Percentiles rank a stretch among this genome's conserved stretches.
phyloP scores from a whole-genome alignment of 2,329 filamentous ascomycete species.

The Cytospora piceae region DNA sequence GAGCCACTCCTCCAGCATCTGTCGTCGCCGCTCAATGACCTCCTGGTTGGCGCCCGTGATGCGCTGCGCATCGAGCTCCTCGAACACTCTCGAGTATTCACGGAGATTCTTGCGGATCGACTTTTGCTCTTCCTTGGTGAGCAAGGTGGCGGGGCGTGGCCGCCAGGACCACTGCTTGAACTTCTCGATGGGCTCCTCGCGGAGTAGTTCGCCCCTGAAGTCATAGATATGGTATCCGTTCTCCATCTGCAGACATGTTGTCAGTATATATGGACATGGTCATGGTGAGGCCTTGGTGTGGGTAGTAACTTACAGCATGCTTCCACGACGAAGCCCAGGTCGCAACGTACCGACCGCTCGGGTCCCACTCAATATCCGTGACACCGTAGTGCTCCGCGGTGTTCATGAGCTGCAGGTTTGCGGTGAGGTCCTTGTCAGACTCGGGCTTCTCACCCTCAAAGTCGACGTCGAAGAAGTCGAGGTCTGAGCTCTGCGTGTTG shows the following conservation, averaged over 20 bases:
- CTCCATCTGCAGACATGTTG: slow-evolving; percentile 72
- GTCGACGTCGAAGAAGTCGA: slow-evolving; percentile 97
- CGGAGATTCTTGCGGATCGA: slow-evolving; percentile 96
- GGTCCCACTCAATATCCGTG: slow-evolving; percentile 98
- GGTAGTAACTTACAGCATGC: slow-evolving; percentile 73
- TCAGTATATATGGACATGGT: slow-evolving; percentile 28
- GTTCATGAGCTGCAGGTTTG: slow-evolving; percentile 94
- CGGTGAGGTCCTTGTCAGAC: slow-evolving; percentile 88
- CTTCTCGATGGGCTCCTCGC: slow-evolving; percentile 91
- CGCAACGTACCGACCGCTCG: slow-evolving; percentile 90
- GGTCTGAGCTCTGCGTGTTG: slow-evolving; percentile 90
- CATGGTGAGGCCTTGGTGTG: background rate
- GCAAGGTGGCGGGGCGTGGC: slow-evolving; percentile 85
- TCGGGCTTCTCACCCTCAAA: slow-evolving; percentile 97
- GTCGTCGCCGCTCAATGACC: slow-evolving; percentile 84
- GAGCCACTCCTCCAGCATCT: slow-evolving; percentile 85
- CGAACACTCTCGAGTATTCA: slow-evolving; percentile 93
- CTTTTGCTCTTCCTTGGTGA: slow-evolving; percentile 97
- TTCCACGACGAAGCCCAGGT: slow-evolving; percentile 96
- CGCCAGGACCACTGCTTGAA: slow-evolving; percentile 99
- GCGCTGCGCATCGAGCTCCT: slow-evolving; percentile 92
- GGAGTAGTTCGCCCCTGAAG: slow-evolving; percentile 86
- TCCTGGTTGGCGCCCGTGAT: slow-evolving; percentile 93
- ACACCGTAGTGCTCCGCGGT: slow-evolving; percentile 95
- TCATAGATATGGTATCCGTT: slow-evolving; percentile 99